Evolutionary conservation across 345 rosid genomes (phyloP).

Genomic region (Anacardium occidentale): DNA sequence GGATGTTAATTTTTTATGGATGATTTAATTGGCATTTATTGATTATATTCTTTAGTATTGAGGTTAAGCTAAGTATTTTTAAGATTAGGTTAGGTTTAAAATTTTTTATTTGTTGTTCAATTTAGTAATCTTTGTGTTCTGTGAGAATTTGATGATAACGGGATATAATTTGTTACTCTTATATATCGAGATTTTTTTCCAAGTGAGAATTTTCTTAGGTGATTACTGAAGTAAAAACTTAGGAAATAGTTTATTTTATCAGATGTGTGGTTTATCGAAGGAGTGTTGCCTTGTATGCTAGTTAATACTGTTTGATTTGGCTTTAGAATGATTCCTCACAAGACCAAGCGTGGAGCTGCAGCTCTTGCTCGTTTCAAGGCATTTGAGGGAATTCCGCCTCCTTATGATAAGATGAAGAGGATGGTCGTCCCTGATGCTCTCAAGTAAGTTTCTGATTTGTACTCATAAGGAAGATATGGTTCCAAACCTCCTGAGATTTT

Average conservation of each 20-base stretch:
- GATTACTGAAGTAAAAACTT: neutral
- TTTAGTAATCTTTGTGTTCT: too few relatives aligned
- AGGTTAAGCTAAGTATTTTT: neutral
- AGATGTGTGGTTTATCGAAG: neutral
- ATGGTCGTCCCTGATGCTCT: slow-evolving; percentile 96
- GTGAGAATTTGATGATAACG: too few relatives aligned
- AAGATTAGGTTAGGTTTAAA: neutral
- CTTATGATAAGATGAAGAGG: slow-evolving; percentile 77
- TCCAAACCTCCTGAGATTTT: too few relatives aligned
- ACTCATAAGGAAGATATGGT: too few relatives aligned
- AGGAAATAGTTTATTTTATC: neutral
- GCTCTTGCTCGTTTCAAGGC: slow-evolving; percentile 77
- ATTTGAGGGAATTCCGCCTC: slow-evolving; percentile 76
- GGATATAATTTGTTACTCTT: neutral
- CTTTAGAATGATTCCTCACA: slow-evolving; percentile 82
- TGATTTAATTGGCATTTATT: too few relatives aligned
- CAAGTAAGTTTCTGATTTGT: slow-evolving; percentile 37
- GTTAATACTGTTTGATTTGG: neutral
- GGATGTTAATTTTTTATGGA: neutral
- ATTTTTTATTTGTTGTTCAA: too few relatives aligned
- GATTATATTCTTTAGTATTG: neutral
- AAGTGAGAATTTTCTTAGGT: neutral
- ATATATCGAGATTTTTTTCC: too few relatives aligned
- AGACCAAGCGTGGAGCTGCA: slow-evolving; percentile 85
- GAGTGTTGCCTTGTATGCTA: neutral